Evolutionary conservation across 352 stramenopile genomes (phyloP), one percentile per base, ranked within the genome.

Genomic region (Globisporangium spiculum): DNA sequence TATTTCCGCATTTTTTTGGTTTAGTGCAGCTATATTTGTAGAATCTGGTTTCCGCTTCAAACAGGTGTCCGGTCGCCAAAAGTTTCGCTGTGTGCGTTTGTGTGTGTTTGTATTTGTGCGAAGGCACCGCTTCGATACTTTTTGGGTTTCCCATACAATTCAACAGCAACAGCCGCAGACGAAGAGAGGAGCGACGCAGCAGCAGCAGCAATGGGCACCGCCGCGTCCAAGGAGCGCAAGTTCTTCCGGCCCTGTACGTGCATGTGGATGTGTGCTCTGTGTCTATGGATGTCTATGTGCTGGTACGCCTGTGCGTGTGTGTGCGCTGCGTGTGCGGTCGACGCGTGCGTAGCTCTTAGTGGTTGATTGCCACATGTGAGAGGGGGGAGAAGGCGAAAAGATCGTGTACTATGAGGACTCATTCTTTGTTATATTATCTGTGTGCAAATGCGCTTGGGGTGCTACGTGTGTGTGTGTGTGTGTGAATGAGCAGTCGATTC

Each of bases 161-260:
- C 59, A 41, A 50, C 56, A 62, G 32, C 56, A 46, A 26, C 16
- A 63, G 34, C 34, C 41, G n/a, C 58, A 36, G 24, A 59, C 53
- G 38, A 34, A 10, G 24, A 24, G 12, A 52, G 32, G 60, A 36
- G 30, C 24, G 18, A 22, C 30, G 24, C 48, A 46, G 24, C 48
- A 44, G 24, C 48, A 44, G 18, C 32, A 53, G 71, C 60, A 60
- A 88, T 88, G 80, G 78, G 78, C 66, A 65, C 65, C 46, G 76
- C 72, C 34, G 67, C 70, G 56, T 88, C 80, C 68, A 80, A 75
- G 69, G 76, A 81, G 69, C 76, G 80, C 68, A 77, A 75, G 63
- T 74, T 83, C 65, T 81, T 83, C 66, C 78, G 78, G 9, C 74
- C 76, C n/a, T 88, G 80, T 86, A 77, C 70, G 80, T 81, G 55